Evolutionary conservation across 2,329 filamentous ascomycete species (phyloP).

Genomic region (Apiospora marii): DNA sequence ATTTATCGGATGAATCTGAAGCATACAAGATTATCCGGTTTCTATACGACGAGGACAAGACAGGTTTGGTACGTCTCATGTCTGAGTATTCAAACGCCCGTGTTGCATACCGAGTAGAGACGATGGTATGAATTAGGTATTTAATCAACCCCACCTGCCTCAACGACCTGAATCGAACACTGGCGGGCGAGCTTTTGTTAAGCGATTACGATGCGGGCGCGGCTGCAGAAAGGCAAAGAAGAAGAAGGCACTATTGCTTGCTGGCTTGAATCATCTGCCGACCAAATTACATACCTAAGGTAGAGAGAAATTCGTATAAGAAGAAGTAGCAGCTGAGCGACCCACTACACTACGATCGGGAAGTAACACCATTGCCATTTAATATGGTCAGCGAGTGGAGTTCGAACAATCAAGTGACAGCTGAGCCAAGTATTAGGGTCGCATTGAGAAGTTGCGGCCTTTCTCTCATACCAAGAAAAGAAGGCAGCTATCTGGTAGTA

Average conservation of each 20-base stretch:
- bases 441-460: neutral
- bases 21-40: neutral
- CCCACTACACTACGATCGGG: neutral
- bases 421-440: neutral
- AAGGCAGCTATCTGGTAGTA: neutral
- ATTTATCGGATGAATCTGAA: neutral
- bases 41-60: neutral
- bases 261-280: no score
- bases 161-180: neutral
- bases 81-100: neutral
- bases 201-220: no score
- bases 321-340: neutral
- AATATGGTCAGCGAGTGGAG: neutral
- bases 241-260: no score
- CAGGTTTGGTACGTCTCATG: constrained; percentile 13
- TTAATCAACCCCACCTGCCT: neutral
- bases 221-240: no score
- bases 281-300: no score
- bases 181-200: neutral
- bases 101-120: neutral
- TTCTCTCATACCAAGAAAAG: neutral
- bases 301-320: no score
- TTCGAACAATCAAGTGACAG: neutral
- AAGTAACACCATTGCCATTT: neutral
- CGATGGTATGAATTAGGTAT: neutral